Base-by-base conservation (phyloP, 768 basidiomycete genomes). In the Cystofilobasidium capitatum region DNA sequence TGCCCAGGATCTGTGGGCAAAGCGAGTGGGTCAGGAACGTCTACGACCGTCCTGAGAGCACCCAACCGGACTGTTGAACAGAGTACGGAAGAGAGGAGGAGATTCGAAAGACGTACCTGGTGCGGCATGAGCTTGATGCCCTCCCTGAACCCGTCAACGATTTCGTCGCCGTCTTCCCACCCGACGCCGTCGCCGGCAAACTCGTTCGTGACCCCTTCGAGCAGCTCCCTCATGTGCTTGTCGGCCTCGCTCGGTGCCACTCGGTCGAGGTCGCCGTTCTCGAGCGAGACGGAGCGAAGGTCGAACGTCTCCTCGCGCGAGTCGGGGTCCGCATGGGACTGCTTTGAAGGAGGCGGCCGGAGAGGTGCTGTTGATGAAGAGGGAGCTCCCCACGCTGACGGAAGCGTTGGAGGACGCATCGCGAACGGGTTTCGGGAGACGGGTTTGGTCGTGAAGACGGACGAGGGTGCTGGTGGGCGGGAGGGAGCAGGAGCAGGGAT, bases 111-210 rank as follows among this genome's bases (percentile, higher is more conserved):
- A 39, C 66, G n/a, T 9, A 96, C 80, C 72, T 99, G 96, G 76
- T 97, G 93, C 2, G 90, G 88, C 71, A 94, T 80, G 26, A 98
- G 79, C 51, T 74, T 79, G 26, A 91, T 82, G 1, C 83, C 83
- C 0, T 86, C 83, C 4, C 79, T 80, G 75, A 97, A 94, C 0
- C 88, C 92, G 14, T 85, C 82, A 1, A 94, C 89, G 17, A 81
- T 79, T 0, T 86, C 84, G 69, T 90, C 84, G 3, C 82, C 81
- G 76, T 84, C 82, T 67, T 88, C 35, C 5, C 4, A 55, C 3
- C 8, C 51, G 29, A 14, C 29, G 2, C 51, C 51, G 10, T 14
- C 51, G 29, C 31, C 51, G 51, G 2, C 29, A 3, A 33, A 55
- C 29, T 31, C 51, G 31, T 3, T 16, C 29, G 29, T 16, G 1